These are phyloP conservation scores for Epichloe sylvatica DNA, from an alignment of 2,329 filamentous ascomycete species.

Conservation along the genomic window DNA sequence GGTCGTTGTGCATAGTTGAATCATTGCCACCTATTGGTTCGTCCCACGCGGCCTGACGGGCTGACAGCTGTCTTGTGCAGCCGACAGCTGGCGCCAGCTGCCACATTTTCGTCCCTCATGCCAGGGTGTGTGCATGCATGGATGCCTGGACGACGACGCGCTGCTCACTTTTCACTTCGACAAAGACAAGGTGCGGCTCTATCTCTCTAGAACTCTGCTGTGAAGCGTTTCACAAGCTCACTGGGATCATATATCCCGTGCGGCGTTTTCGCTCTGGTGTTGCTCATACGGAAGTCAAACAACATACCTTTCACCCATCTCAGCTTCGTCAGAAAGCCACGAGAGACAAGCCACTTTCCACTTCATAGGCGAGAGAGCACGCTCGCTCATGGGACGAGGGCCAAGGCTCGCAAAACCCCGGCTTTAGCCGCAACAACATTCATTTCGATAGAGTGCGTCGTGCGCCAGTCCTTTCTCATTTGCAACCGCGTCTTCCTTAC, in stretches of 20 bases:
- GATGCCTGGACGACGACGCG: slow-evolving; percentile 1
- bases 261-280: neutral
- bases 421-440: neutral
- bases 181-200: neutral
- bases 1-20: too few species aligned
- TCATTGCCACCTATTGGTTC: neutral
- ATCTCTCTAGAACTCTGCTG: neutral
- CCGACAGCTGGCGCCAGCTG: slow-evolving; percentile 1
- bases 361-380: neutral
- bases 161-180: slow-evolving; percentile 1
- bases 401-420: too few species aligned
- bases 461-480: neutral
- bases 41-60: neutral
- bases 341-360: neutral
- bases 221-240: slow-evolving; percentile 1
- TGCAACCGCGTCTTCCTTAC: neutral
- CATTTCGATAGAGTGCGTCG: neutral
- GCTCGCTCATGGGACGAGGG: neutral
- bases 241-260: neutral
- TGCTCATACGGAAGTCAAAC: neutral
- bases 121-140: neutral
- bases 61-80: slow-evolving; percentile 1
- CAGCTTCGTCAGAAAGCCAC: neutral
- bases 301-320: neutral
- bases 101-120: neutral